Evolutionary conservation across 768 basidiomycete species (phyloP), one percentile per base, ranked within the genome.

Genomic region (Mycena leptocephala): DNA sequence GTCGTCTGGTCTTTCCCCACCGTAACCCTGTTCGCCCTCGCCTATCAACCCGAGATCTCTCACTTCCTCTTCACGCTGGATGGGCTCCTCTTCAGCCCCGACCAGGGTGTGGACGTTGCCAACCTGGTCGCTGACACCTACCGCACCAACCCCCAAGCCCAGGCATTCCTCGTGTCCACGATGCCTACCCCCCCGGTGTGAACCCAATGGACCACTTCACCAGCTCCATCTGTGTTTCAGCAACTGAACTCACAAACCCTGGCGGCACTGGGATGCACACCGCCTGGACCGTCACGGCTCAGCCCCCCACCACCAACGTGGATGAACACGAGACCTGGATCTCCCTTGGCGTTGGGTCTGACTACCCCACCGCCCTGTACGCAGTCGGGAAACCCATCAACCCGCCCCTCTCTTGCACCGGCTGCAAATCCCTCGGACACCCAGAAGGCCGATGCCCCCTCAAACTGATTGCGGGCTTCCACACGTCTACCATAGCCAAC

Each of bases 21-120:
- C 13, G 61, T 24, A 37, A 62, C 61, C 0, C 13, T 62, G n/a
- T 39, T 62, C 24, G 39, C 61, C 1, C 14, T 62, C 37, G 37
- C 61, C 37, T 62, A 41, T 24, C n/a, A 14, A 9, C 4, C 61
- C 5, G 37, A 37, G 13, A 39, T 37, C 37, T n/a, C 24, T 24
- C 39, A 37, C 13, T 62, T 62, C 39, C 61, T 62, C 26, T 62
- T 62, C 39, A 62, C 61, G 13, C 37, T 62, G n/a, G 61, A 62
- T 7, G 61, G 61, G 1, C 9, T 62, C n/a, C 2, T 14, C 16
- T 62, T 22, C 61, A 10, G 14, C n/a, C 24, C 32, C 10, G 37
- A 26, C 26, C 37, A 62, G 0, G 37, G 37, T 1, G 61, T 62
- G 24, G 37, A 33, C 9, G 61, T 62, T 5, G 61, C 61, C 13